phyloP scores from a whole-genome alignment of 331 rosid species.

The Rosa hybrid region DNA sequence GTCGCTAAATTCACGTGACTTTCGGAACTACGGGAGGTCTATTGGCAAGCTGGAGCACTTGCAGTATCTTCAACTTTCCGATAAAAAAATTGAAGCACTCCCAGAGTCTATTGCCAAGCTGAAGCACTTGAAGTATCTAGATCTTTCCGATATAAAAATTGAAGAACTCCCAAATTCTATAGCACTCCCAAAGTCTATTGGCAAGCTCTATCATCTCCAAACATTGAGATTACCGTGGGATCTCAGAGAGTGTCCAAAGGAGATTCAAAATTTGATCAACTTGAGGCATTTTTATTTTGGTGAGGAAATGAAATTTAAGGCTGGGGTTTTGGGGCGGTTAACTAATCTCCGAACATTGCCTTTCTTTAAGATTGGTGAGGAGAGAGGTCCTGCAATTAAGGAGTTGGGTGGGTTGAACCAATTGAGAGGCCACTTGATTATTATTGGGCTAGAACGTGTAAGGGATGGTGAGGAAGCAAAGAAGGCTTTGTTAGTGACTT shows the following conservation, averaged over 20 bases:
- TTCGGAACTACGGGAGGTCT: too few relatives aligned
- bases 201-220: conserved; percentile 1
- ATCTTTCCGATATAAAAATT: not conserved
- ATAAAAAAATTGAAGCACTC: too few relatives aligned
- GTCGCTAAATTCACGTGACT: too few relatives aligned
- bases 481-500: not conserved
- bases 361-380: not conserved
- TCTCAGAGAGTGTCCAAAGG: not conserved
- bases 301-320: not conserved
- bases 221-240: not conserved
- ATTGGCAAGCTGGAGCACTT: not conserved
- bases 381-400: not conserved
- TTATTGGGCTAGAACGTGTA: not conserved
- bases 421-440: not conserved
- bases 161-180: not conserved
- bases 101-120: too few relatives aligned
- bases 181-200: not conserved
- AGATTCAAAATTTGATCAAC: not conserved
- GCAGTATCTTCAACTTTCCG: not conserved
- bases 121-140: too few relatives aligned
- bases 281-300: not conserved
- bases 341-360: not conserved
- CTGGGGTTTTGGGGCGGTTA: not conserved
- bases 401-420: not conserved
- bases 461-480: not conserved